Conservation (phyloP, 441 rosid species). For the Iberis amara region DNA sequence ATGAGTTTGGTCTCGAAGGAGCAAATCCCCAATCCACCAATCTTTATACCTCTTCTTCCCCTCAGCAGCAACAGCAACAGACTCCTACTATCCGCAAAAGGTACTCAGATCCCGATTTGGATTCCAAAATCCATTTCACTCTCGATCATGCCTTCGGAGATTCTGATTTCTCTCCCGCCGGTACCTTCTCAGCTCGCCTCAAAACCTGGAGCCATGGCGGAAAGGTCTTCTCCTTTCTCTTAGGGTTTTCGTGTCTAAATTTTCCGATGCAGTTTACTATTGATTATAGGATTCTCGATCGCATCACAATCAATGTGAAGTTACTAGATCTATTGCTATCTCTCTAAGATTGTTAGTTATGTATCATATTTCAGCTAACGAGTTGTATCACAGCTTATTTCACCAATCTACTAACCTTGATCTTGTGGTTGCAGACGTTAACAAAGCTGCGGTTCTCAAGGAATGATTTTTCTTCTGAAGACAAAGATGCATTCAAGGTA, state of each 20-base stretch:
- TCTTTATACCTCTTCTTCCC: constrained; percentile 30
- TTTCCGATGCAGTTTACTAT: not conserved
- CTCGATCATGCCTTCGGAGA: constrained; percentile 91
- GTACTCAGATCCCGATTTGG: constrained; percentile 65
- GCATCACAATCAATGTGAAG: not conserved
- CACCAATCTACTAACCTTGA: not conserved
- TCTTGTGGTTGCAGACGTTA: constrained; percentile 44
- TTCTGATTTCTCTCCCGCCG: constrained; percentile 69
- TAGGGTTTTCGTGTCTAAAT: too few species aligned
- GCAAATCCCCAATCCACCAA: constrained; percentile 34
- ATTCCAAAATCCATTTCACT: constrained; percentile 85
- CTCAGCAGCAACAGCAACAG: not conserved
- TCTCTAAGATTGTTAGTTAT: not conserved
- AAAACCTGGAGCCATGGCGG: constrained; percentile 73
- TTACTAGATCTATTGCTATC: too few species aligned
- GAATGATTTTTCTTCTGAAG: constrained; percentile 46
- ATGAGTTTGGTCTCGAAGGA: constrained; percentile 72
- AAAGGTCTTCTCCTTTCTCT: constrained; percentile 37
- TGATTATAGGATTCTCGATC: not conserved
- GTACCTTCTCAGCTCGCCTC: constrained; percentile 87
- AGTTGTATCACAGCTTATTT: not conserved
- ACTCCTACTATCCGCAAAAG: constrained; percentile 37
- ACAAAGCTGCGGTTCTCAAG: constrained; percentile 88
- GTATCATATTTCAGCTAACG: not conserved
- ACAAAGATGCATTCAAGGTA: constrained; percentile 53